These are phyloP conservation scores for Penicillium paradoxum DNA, from an alignment of 495 filamentous ascomycete genomes.

Conservation along the genomic window DNA sequence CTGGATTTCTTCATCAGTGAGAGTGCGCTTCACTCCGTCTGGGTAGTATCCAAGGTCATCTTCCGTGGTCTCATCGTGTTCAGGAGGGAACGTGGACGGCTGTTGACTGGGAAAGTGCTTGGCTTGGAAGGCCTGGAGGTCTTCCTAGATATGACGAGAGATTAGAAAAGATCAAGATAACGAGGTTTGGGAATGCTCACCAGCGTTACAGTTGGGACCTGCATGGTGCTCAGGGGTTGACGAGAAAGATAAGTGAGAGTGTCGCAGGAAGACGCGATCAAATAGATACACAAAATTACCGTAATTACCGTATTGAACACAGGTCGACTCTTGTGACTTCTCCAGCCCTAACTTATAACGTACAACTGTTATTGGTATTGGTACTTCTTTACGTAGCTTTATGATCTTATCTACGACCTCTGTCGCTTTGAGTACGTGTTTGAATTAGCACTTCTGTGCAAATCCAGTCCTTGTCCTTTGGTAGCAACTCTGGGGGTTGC, in stretches of 20 bases:
- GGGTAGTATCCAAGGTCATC: constrained; percentile 82
- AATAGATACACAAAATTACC: constrained; percentile 11
- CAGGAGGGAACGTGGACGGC: constrained; percentile 14
- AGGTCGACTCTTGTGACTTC: too few species aligned
- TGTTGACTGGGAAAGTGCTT: constrained; percentile 51
- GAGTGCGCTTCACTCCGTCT: constrained; percentile 83
- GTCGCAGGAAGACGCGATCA: constrained; percentile 10
- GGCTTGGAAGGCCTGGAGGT: constrained; percentile 65
- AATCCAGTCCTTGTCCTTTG: too few species aligned
- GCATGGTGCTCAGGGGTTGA: constrained; percentile 11
- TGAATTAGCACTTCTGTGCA: too few species aligned
- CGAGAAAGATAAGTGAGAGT: neutral
- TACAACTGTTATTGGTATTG: too few species aligned
- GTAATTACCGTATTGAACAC: constrained; percentile 1
- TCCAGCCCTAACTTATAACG: too few species aligned
- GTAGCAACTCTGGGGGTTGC: too few species aligned
- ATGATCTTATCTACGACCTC: too few species aligned
- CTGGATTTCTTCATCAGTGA: constrained; percentile 86
- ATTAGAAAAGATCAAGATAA: constrained; percentile 8
- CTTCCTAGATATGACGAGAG: constrained; percentile 47
- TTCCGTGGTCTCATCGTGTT: constrained; percentile 47
- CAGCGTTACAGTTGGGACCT: constrained; percentile 46
- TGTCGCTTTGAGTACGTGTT: too few species aligned
- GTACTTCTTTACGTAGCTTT: too few species aligned
- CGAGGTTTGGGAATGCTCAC: constrained; percentile 31